Conservation (phyloP, 2,329 filamentous ascomycete species). For the Verticillium nubilum region DNA sequence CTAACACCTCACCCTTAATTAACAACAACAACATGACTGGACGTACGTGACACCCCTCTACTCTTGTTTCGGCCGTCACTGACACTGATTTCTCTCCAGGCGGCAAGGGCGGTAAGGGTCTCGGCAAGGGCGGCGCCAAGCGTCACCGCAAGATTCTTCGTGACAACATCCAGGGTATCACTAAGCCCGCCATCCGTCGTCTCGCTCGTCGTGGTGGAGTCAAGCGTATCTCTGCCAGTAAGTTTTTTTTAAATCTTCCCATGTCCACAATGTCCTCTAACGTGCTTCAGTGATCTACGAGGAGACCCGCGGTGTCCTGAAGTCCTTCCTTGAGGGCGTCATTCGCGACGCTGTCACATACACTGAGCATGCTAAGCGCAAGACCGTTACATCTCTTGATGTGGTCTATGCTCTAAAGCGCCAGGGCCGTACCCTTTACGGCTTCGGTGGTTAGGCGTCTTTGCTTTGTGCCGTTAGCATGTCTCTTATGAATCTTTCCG, state of each 20-base stretch:
- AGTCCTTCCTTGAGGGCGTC: conserved; percentile 73
- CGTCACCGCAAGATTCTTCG: conserved; percentile 98
- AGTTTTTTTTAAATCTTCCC: conserved; percentile 25
- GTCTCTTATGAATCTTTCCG: conserved; percentile 27
- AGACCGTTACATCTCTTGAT: conserved; percentile 68
- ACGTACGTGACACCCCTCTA: conserved; percentile 48
- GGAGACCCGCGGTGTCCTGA: conserved; percentile 71
- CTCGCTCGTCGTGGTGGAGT: conserved; percentile 98
- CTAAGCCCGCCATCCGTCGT: conserved; percentile 97
- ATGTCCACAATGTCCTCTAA: conserved; percentile 7
- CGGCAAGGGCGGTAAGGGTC: conserved; percentile 94
- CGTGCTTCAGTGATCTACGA: conserved; percentile 62
- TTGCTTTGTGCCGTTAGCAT: conserved; percentile 15
- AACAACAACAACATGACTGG: conserved; percentile 63
- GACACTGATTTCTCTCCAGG: conserved; percentile 43
- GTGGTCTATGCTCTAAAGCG: conserved; percentile 65
- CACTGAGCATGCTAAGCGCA: conserved; percentile 76
- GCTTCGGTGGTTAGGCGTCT: conserved; percentile 73
- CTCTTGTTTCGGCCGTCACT: not conserved
- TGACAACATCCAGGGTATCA: conserved; percentile 99
- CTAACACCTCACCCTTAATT: not conserved
- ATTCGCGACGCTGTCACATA: conserved; percentile 74
- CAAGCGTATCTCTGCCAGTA: conserved; percentile 98
- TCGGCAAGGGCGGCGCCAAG: conserved; percentile 98
- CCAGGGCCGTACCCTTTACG: conserved; percentile 74